A percentile compares a stretch with the other conserved stretches of the same genome.
phyloP scores from a whole-genome alignment of 228 moss, liverwort and hornwort species.

The Sphagnum magellanicum region DNA sequence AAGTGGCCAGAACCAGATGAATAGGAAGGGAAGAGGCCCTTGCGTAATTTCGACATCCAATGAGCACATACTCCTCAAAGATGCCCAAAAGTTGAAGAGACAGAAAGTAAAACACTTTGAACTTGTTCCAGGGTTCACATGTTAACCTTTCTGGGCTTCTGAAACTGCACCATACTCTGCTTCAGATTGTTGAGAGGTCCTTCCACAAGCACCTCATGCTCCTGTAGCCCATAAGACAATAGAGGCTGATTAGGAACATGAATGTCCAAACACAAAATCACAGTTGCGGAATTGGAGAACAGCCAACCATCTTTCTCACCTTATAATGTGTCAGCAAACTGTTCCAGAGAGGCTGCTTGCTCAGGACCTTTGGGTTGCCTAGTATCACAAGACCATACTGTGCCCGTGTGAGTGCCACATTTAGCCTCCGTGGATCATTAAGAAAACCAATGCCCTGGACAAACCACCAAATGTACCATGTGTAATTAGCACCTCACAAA shows the following conservation, averaged over 20 bases:
- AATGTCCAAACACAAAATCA: not conserved
- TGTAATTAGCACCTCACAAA: not conserved
- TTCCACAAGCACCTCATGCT: conserved; percentile 62
- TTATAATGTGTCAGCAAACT: conserved; percentile 59
- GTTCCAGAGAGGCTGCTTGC: conserved; percentile 69
- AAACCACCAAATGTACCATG: not conserved
- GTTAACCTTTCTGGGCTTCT: conserved; percentile 55
- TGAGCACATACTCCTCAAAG: too few relatives aligned
- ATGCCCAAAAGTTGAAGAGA: too few relatives aligned
- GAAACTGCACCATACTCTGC: conserved; percentile 71
- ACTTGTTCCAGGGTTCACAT: too few relatives aligned
- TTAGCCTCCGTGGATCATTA: conserved; percentile 61
- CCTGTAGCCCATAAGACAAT: conserved; percentile 9
- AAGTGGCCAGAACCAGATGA: too few relatives aligned
- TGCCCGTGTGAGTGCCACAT: conserved; percentile 56
- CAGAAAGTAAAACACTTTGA: too few relatives aligned
- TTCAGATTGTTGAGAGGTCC: conserved; percentile 61
- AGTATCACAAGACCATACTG: conserved; percentile 54
- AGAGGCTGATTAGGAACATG: not conserved
- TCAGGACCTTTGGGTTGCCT: conserved; percentile 62
- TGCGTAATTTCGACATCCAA: too few relatives aligned
- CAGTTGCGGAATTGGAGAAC: too few relatives aligned
- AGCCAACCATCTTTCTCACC: conserved; percentile 11
- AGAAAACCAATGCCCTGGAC: conserved; percentile 60
- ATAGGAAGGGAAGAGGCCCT: too few relatives aligned